These are phyloP conservation scores for Scytalidium sp. DNA, from an alignment of 2,329 filamentous ascomycete species.

Conservation along the genomic window DNA sequence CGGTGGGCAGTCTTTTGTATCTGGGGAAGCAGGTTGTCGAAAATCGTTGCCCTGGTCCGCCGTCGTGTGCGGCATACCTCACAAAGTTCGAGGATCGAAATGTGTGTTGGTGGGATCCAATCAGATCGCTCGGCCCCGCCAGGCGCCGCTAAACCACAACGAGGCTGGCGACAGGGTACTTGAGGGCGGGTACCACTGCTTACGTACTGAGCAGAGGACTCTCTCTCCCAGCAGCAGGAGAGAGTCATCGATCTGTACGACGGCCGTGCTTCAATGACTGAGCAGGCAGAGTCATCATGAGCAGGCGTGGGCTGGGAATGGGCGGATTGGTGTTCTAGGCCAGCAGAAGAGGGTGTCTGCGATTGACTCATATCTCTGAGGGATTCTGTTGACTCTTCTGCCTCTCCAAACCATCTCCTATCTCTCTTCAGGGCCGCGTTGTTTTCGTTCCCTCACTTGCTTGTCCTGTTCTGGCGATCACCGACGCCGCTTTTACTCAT, in stretches of 20 bases:
- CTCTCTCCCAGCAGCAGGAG: not conserved
- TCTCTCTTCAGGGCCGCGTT: not conserved
- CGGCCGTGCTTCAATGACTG: not conserved
- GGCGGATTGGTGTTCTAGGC: not conserved
- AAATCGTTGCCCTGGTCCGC: not conserved
- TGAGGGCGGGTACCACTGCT: no score
- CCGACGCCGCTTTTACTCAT: not conserved
- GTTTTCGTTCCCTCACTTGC: not conserved
- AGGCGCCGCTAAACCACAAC: not conserved
- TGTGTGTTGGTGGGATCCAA: conserved; percentile 4
- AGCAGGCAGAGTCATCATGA: not conserved
- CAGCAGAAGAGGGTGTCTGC: not conserved
- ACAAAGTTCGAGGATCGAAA: conserved; percentile 11
- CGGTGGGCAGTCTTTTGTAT: not conserved
- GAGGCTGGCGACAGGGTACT: not conserved
- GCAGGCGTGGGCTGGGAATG: not conserved
- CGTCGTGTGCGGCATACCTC: not conserved
- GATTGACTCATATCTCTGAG: not conserved
- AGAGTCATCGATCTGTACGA: not conserved
- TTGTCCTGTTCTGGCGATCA: not conserved
- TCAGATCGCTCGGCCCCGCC: conserved; percentile 6
- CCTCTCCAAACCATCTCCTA: no score
- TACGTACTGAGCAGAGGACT: not conserved
- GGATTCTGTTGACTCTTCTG: not conserved
- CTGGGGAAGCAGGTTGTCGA: not conserved